Evolutionary conservation across 345 rosid species (phyloP).

Genomic region (Kandelia obovata): DNA sequence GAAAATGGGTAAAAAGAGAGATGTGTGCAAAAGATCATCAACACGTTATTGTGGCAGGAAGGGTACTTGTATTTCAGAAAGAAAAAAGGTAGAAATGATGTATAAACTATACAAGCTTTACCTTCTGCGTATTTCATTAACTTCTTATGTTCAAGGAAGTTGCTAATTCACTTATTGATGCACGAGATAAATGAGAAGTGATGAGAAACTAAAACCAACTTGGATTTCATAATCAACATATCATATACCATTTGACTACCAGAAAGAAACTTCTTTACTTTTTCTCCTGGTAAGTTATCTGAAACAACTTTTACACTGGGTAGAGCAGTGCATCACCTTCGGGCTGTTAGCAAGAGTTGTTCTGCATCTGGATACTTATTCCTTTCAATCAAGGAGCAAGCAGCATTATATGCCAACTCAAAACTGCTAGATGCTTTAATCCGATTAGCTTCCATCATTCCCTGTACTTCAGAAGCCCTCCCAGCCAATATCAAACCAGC

Average conservation of each 20-base stretch:
- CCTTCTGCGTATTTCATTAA: neutral
- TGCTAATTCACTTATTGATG: neutral
- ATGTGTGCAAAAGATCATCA: neutral
- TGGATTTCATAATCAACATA: neutral
- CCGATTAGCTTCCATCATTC: slow-evolving; percentile 55
- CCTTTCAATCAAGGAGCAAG: slow-evolving; percentile 78
- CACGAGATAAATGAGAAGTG: neutral
- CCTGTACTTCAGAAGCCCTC: slow-evolving; percentile 67
- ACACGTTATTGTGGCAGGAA: neutral
- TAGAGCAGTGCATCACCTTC: slow-evolving; percentile 44
- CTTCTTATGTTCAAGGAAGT: neutral
- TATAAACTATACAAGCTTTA: neutral
- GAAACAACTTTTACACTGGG: slow-evolving; percentile 6
- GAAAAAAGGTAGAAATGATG: neutral
- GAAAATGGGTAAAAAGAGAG: neutral
- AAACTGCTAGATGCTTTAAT: slow-evolving; percentile 68
- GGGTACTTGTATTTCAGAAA: neutral
- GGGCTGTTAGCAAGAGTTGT: slow-evolving; percentile 72
- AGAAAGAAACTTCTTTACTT: neutral
- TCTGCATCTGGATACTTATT: slow-evolving; percentile 68
- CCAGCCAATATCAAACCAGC: slow-evolving; percentile 80
- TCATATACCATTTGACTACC: neutral
- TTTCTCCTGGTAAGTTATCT: no score
- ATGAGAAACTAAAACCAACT: neutral
- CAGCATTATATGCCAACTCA: slow-evolving; percentile 84